Conservation (phyloP, 2,329 filamentous ascomycete genomes). For the Paramyrothecium sp. region DNA sequence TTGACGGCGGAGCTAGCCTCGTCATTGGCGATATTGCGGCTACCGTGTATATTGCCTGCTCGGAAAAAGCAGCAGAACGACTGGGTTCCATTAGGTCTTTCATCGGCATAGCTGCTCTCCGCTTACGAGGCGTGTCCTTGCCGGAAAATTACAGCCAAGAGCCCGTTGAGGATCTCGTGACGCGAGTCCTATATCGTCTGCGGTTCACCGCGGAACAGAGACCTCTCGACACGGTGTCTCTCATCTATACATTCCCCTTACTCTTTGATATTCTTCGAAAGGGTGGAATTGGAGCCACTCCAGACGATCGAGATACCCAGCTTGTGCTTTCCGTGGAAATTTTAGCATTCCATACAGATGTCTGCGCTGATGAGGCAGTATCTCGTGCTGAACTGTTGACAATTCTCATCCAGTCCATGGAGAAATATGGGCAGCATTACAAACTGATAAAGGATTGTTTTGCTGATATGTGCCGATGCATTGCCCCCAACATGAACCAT, state of each 20-base stretch:
- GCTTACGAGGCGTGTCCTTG: constrained; percentile 73
- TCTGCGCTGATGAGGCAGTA: constrained; percentile 71
- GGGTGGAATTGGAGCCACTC: constrained; percentile 70
- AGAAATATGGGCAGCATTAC: constrained; percentile 88
- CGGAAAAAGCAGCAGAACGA: constrained; percentile 70
- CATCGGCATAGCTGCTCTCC: constrained; percentile 82
- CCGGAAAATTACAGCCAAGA: constrained; percentile 73
- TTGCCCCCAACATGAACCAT: constrained; percentile 75
- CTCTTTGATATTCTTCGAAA: constrained; percentile 75
- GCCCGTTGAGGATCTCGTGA: constrained; percentile 79
- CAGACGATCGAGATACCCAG: constrained; percentile 86
- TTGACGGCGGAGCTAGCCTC: constrained; percentile 77
- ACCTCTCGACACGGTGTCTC: constrained; percentile 84
- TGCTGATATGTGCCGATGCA: constrained; percentile 77
- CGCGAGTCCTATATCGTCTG: constrained; percentile 84
- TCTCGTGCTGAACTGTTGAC: constrained; percentile 74
- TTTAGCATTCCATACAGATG: constrained; percentile 81
- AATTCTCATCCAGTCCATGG: constrained; percentile 77
- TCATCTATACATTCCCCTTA: constrained; percentile 84
- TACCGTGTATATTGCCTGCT: constrained; percentile 75
- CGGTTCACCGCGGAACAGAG: constrained; percentile 89
- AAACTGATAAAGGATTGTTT: constrained; percentile 93
- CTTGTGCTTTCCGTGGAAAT: constrained; percentile 86
- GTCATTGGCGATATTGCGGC: constrained; percentile 80
- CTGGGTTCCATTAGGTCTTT: constrained; percentile 78